A percentile compares a stretch with the other conserved stretches of the same genome.
Evolutionary conservation across 768 basidiomycete genomes (phyloP).

Genomic region (Tylopilus rubrobrunneus): DNA sequence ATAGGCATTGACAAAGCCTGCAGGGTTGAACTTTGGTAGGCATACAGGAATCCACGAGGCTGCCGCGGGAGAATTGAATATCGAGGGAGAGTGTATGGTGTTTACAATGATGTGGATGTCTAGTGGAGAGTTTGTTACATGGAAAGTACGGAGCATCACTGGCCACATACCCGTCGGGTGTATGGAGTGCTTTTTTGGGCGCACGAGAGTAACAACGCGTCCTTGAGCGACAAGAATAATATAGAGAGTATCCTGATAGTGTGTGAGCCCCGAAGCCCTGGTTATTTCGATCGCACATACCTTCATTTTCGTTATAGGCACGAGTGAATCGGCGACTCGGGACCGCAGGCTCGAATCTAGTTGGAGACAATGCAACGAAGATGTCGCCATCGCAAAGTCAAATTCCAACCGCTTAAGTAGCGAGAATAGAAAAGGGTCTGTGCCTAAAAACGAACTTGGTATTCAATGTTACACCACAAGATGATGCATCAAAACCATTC

Average conservation of each 20-base stretch:
- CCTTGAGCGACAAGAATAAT: slow-evolving; percentile 78
- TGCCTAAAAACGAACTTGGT: slow-evolving; percentile 44
- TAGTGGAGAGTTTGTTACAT: background rate
- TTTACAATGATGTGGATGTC: slow-evolving; percentile 94
- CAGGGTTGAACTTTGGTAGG: slow-evolving; percentile 88
- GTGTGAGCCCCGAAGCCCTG: background rate
- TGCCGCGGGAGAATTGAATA: slow-evolving; percentile 69
- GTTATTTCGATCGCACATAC: slow-evolving; percentile 32
- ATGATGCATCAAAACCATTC: slow-evolving; percentile 42
- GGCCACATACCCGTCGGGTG: slow-evolving; percentile 75
- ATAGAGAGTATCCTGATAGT: slow-evolving; percentile 79
- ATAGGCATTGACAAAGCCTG: slow-evolving; percentile 89
- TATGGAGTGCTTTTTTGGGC: slow-evolving; percentile 92
- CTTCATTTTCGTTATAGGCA: slow-evolving; percentile 79
- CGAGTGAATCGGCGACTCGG: slow-evolving; percentile 73
- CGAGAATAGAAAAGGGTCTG: slow-evolving; percentile 75
- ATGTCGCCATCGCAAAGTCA: slow-evolving; percentile 79
- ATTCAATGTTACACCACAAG: background rate
- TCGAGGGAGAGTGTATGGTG: slow-evolving; percentile 80
- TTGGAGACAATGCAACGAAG: slow-evolving; percentile 77
- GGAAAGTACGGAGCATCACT: background rate
- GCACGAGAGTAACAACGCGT: slow-evolving; percentile 78
- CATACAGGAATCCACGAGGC: slow-evolving; percentile 96
- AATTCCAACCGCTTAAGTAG: slow-evolving; percentile 67
- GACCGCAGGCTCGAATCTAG: slow-evolving; percentile 67